Evolutionary conservation across 2,329 filamentous ascomycete genomes (phyloP), one percentile per base, ranked within the genome.

Genomic region (Davidsoniella neocaledoniae): DNA sequence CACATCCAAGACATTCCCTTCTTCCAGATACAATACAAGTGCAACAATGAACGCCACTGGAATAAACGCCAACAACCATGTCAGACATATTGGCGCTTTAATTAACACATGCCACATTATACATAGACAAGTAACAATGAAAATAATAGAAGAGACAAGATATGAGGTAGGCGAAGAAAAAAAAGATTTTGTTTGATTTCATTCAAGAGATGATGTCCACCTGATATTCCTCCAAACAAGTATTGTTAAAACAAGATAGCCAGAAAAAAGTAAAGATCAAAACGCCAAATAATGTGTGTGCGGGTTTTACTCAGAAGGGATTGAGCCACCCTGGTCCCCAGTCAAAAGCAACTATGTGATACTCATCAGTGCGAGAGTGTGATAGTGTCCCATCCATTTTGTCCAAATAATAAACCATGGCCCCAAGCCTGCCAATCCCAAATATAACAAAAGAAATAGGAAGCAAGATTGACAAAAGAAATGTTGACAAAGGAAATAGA

Each of bases 401-500:
- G 17, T 23, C 40, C 19, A 19, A 19, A 42, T 21, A 42, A 42
- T 17, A 46, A 45, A 46, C 40, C 25, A 43, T 43, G 44, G 33
- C 19, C 36, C 23, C 26, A 46, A 37, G 41, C 19, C 36, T 46
- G 36, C 14, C 8, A 21, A 33, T 33, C 19, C 19, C 40, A 43
- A 39, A 39, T 17, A 48, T 38, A 25, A 42, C 21, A 33, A 9
- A 43, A 46, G 12, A 50, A 40, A 33, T 25, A 45, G 46, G 12
- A n/a, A 41, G 23, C 37, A 43, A 23, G 33, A 29, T 40, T 37
- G 12, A 48, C 21, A 36, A 23, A 25, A 21, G 10, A 40, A 23
- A 25, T 9, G 17, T 10, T 21, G 40, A 43, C 25, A 25, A 25
- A 21, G 6, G 19, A 25, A 46, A 46, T n/a, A 29, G 5, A 46